Evolutionary conservation across 2,329 filamentous ascomycete species (phyloP).

Genomic region (Aspergillus floridensis): DNA sequence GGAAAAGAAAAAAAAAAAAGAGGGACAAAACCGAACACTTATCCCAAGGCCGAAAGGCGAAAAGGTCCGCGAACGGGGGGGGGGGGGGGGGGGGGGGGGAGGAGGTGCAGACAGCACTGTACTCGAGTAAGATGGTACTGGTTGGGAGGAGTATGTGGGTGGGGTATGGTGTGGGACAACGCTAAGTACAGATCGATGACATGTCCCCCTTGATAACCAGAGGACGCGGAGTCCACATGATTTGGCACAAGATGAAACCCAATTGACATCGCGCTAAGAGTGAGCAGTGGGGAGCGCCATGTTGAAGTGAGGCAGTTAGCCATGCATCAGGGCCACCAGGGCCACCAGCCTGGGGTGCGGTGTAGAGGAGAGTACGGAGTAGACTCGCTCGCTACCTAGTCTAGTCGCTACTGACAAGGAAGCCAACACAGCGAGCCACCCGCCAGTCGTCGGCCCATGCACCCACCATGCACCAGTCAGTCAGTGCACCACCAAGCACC

Average conservation of each 20-base stretch:
- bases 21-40: no score
- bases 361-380: constrained; percentile 17
- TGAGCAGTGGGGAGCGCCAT: constrained; percentile 19
- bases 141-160: constrained; percentile 8
- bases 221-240: constrained; percentile 20
- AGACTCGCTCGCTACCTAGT: constrained; percentile 4
- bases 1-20: no score
- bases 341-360: constrained; percentile 18
- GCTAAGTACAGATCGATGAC: constrained; percentile 23
- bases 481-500: not conserved
- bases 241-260: constrained; percentile 18
- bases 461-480: not conserved
- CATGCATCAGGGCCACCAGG: constrained; percentile 20
- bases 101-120: not conserved
- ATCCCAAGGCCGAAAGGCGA: no score
- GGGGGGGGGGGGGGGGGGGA: constrained; percentile 2
- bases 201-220: constrained; percentile 24
- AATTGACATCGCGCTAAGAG: constrained; percentile 18
- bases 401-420: constrained; percentile 4
- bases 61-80: no score
- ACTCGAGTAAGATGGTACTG: no score
- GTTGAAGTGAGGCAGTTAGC: constrained; percentile 24
- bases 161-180: constrained; percentile 17
- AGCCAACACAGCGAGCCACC: constrained; percentile 22
- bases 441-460: constrained; percentile 9